Base-by-base conservation (phyloP, 2,329 filamentous ascomycete genomes). In the Pseudogymnoascus sp. region DNA sequence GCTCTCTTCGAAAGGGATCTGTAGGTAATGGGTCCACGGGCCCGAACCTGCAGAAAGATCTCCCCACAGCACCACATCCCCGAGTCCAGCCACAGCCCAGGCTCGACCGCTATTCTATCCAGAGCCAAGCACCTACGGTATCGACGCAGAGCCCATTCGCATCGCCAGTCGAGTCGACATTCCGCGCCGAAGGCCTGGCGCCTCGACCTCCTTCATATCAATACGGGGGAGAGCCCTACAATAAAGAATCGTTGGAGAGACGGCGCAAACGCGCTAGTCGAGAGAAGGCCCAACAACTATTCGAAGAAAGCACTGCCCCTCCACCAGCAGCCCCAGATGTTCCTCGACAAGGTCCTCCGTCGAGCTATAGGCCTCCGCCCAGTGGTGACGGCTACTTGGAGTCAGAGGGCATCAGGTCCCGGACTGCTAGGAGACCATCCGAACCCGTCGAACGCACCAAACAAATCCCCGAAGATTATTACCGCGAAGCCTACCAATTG, bases 201-300 rank as follows among this genome's bases (percentile, higher is more conserved):
- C 82, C 82, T 58, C 77, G 82, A 61, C 82, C 83, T 37, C 75
- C 80, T n/a, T 83, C 82, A 1, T 76, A 81, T 60, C 76, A 79
- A 60, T 79, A 79, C 70, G 73, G 70, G 63, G 69, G 74, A 60
- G 67, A 68, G 8, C 26, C 34, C 12, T 74, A 77, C 57, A 72
- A 75, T 52, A 73, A 73, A 59, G 76, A 79, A 58, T 72, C 74
- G 52, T 58, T 71, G 39, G 76, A 77, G 61, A 77, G 72, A 66
- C 73, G 75, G 59, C 71, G 73, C 62, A 72, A 74, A 63, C 74
- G 75, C 59, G 71, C 73, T 52, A 75, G 71, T 64, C 74, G 71
- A 61, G 73, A 74, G 62, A 74, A 75, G 61, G 75, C 77, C 39
- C 70, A 75, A 15, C 61, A 70, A 72, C 12, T 64, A 72, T 63